Evolutionary conservation across 331 rosid genomes (phyloP), one percentile per base, ranked within the genome.

Genomic region (Ulmus americana): DNA sequence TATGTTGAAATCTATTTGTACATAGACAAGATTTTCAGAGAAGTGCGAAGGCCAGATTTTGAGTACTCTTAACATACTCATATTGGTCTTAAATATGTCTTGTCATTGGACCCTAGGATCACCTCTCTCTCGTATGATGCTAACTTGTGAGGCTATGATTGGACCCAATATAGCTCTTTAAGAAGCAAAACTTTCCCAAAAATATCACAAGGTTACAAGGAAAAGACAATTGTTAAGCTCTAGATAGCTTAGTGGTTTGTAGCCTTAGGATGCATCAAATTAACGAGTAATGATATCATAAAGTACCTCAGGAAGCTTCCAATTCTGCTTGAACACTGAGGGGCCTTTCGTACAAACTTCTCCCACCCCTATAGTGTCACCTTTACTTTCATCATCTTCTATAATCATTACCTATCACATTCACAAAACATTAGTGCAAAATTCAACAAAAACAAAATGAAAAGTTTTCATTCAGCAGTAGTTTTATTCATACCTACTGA

Each of bases 301-400:
- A 65, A 69, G 61, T 79, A 84, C 97, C 98, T 92, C 76, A 2
- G 97, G 88, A 82, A 79, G 97, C 71, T 87, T 87, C 91, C 91
- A 92, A 67, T 89, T 86, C 78, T 87, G 95, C 77, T 76, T 89
- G 68, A 92, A 92, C 79, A 82, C 66, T 0, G 95, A 87, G 74
- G 98, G 91, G 69, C 97, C 80, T 72, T 74, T 83, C 73, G 89
- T 2, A n/a, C 95, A 92, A 61, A 92, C 88, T 77, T 92, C 97
- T n/a, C 98, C 97, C 49, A 44, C 71, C 57, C 51, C 78, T 10
- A 10, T 61, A 8, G 59, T 6, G 55, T 65, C 77, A 68, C 48
- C 55, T 68, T 49, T 64, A 66, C 65, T 59, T 44, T 77, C 85
- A 45, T 69, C 84, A 11, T 86, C 89, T 35, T 68, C 66, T 48